phyloP scores from a whole-genome alignment of 768 basidiomycete genomes.

The Trametes gibbosa region DNA sequence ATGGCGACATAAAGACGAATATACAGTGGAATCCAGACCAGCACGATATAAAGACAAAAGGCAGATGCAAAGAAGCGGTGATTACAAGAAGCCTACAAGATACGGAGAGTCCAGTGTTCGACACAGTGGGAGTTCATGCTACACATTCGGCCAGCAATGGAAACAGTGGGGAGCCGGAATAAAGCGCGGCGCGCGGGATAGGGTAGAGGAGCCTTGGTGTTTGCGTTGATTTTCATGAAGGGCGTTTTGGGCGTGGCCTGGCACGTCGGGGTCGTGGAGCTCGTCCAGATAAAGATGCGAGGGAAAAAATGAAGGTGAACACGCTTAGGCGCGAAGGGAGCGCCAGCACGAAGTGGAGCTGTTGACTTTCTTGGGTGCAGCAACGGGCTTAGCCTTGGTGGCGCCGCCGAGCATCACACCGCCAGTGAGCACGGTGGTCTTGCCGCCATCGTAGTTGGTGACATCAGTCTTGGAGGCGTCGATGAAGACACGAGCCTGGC shows the following conservation, averaged over 20 bases:
- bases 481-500: slow-evolving; percentile 68
- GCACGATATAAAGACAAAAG: slow-evolving; percentile 18
- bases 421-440: slow-evolving; percentile 84
- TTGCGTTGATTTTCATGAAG: slow-evolving; percentile 22
- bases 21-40: slow-evolving; percentile 19
- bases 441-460: slow-evolving; percentile 84
- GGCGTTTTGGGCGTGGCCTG: slow-evolving; percentile 18
- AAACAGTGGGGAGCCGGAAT: slow-evolving; percentile 20
- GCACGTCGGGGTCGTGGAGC: slow-evolving; percentile 21
- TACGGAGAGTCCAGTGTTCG: slow-evolving; percentile 26
- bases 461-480: slow-evolving; percentile 76
- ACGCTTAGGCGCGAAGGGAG: slow-evolving; percentile 44
- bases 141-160: slow-evolving; percentile 26
- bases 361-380: slow-evolving; percentile 26
- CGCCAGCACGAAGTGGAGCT: slow-evolving; percentile 50
- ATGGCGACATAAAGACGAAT: slow-evolving; percentile 21
- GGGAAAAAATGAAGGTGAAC: slow-evolving; percentile 14
- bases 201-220: slow-evolving; percentile 9
- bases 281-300: slow-evolving; percentile 18
- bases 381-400: slow-evolving; percentile 28
- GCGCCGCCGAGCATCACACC: slow-evolving; percentile 77
- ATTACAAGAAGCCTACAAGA: slow-evolving; percentile 28
- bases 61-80: slow-evolving; percentile 20
- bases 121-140: slow-evolving; percentile 24
- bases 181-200: slow-evolving; percentile 17